These are phyloP conservation scores for Clavispora phyllophila DNA, from an alignment of 805 yeast species.

Conservation along the genomic window DNA sequence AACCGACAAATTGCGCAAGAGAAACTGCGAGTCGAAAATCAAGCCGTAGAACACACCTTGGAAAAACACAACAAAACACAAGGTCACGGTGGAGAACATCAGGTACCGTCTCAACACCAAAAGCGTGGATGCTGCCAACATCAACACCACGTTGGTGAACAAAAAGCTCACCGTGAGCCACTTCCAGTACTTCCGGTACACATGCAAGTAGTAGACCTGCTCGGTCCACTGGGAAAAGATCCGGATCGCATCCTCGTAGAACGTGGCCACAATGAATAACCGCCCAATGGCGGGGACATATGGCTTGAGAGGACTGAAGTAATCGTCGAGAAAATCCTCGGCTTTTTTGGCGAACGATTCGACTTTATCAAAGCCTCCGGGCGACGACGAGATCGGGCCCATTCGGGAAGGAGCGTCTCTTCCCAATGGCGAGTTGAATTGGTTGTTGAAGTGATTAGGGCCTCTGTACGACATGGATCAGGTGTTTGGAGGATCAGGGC, in stretches of 20 bases:
- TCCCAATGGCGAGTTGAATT: slow-evolving; percentile 18
- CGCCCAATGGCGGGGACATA: slow-evolving; percentile 86
- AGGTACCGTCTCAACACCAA: slow-evolving; percentile 67
- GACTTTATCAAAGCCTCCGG: slow-evolving; percentile 33
- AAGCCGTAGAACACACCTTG: slow-evolving; percentile 91
- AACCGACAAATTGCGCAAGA: slow-evolving; percentile 82
- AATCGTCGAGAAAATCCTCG: slow-evolving; percentile 50
- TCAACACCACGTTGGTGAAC: slow-evolving; percentile 54
- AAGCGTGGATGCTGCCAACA: slow-evolving; percentile 69
- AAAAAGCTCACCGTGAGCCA: slow-evolving; percentile 74
- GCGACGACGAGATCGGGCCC: slow-evolving; percentile 22
- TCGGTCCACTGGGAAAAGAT: slow-evolving; percentile 85
- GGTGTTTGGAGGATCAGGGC: neutral
- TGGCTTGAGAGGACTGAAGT: slow-evolving; percentile 54
- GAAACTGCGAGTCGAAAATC: slow-evolving; percentile 72
- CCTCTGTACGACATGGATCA: slow-evolving; percentile 39
- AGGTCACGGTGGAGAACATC: slow-evolving; percentile 62
- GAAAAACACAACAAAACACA: slow-evolving; percentile 64
- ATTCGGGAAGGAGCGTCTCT: slow-evolving; percentile 12
- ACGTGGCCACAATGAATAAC: slow-evolving; percentile 87
- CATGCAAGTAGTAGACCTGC: slow-evolving; percentile 79
- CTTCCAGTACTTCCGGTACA: slow-evolving; percentile 73
- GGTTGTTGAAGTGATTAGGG: slow-evolving; percentile 38
- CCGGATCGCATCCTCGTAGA: slow-evolving; percentile 82
- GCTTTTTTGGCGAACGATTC: slow-evolving; percentile 49